Conservation (phyloP, 106 monocot species). For the Xerophyta viscosa region DNA sequence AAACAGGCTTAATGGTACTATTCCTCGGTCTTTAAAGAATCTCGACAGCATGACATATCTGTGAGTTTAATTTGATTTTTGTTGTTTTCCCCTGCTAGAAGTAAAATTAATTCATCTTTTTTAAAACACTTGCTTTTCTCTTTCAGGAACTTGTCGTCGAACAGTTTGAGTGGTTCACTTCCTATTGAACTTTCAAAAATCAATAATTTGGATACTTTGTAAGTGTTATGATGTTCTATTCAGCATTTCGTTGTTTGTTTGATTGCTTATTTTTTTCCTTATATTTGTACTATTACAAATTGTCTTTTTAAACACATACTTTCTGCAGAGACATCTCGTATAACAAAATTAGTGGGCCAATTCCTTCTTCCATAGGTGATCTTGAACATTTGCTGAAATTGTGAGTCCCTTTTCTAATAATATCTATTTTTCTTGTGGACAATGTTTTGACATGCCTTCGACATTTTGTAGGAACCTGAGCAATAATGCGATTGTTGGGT, state of each 20-base stretch:
- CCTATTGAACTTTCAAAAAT: slow-evolving; percentile 81
- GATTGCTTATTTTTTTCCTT: too few relatives aligned
- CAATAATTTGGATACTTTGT: slow-evolving; percentile 89
- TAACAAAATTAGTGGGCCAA: slow-evolving; percentile 65
- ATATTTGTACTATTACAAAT: too few relatives aligned
- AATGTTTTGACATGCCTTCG: not conserved
- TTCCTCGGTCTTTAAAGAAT: slow-evolving; percentile 17
- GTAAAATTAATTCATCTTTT: not conserved
- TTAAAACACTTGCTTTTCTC: not conserved
- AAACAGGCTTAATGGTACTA: slow-evolving; percentile 27
- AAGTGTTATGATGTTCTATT: slow-evolving; percentile 37
- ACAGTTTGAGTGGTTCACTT: slow-evolving; percentile 61
- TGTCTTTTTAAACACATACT: not conserved
- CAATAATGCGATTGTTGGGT: slow-evolving; percentile 61
- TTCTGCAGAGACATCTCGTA: slow-evolving; percentile 65
- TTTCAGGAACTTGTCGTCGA: slow-evolving; percentile 82
- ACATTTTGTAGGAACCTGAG: slow-evolving; percentile 63
- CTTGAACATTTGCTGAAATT: slow-evolving; percentile 93
- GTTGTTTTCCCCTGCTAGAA: not conserved
- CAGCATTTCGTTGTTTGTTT: too few relatives aligned
- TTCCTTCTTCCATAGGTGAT: slow-evolving; percentile 81
- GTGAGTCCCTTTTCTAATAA: slow-evolving; percentile 26
- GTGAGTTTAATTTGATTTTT: slow-evolving; percentile 26
- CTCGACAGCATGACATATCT: slow-evolving; percentile 86
- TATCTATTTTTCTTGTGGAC: not conserved